A percentile compares a stretch with the other conserved stretches of the same genome.
Evolutionary conservation across 768 basidiomycete species (phyloP).

Genomic region (Suillus tomentosus): DNA sequence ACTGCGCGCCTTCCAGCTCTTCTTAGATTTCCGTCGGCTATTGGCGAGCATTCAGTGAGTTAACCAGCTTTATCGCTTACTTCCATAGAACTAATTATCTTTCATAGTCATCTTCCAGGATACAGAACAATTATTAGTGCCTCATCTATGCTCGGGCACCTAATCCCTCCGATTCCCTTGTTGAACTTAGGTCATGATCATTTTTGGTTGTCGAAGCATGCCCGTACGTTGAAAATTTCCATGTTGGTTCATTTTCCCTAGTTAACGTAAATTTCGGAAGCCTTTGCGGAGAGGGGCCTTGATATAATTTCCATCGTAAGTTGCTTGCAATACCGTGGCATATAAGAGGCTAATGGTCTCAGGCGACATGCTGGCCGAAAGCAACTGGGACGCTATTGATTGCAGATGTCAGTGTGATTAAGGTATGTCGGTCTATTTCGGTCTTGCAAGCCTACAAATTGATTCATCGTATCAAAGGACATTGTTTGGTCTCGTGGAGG

Average conservation of each 20-base stretch:
- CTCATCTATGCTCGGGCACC: background rate
- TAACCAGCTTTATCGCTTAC: background rate
- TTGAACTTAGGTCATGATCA: conserved; percentile 13
- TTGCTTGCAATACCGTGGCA: conserved; percentile 15
- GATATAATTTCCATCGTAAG: conserved; percentile 40
- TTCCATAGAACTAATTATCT: too few relatives aligned
- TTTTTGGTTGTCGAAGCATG: conserved; percentile 12
- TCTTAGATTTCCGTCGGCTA: conserved; percentile 11
- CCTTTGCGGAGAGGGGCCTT: conserved; percentile 35
- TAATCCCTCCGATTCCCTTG: conserved; percentile 7
- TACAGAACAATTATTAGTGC: conserved; percentile 9
- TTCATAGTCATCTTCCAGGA: conserved; percentile 12
- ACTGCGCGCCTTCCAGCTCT: conserved; percentile 8
- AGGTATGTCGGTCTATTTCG: conserved; percentile 24
- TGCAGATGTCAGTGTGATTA: conserved; percentile 44
- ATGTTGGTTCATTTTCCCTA: background rate
- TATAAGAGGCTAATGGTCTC: background rate
- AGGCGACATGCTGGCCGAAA: conserved; percentile 19
- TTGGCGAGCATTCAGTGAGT: conserved; percentile 12
- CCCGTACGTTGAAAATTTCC: conserved; percentile 4
- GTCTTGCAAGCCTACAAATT: background rate
- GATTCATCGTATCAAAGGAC: conserved; percentile 18
- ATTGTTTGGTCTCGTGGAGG: conserved; percentile 22
- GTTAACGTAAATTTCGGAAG: conserved; percentile 19
- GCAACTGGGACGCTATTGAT: conserved; percentile 16